Evolutionary conservation across 148 eudicot genomes (phyloP).

Genomic region (Heliosperma pusillum): DNA sequence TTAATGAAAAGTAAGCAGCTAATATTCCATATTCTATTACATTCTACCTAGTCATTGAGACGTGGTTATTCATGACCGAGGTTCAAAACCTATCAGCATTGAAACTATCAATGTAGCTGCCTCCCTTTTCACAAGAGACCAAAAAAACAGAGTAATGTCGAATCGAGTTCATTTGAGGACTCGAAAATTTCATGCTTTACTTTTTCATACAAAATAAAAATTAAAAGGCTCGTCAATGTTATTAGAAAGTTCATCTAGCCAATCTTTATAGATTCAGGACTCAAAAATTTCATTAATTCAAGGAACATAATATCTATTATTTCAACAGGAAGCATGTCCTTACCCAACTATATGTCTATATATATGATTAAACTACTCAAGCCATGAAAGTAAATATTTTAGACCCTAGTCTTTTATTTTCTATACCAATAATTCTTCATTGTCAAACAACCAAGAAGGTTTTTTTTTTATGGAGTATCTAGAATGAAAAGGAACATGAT

Average conservation of each 20-base stretch:
- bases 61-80: not conserved
- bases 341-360: no score
- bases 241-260: no score
- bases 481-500: not conserved
- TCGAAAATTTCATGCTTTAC: no score
- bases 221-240: no score
- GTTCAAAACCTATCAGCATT: not conserved
- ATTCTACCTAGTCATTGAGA: not conserved
- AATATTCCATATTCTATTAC: not conserved
- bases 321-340: no score
- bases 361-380: no score
- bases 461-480: not conserved
- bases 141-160: not conserved
- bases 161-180: not conserved
- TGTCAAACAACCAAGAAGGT: not conserved
- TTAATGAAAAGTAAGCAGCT: not conserved
- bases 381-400: no score
- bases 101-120: not conserved
- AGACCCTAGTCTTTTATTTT: no score
- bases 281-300: no score
- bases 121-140: not conserved
- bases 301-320: no score
- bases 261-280: no score
- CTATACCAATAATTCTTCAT: not conserved
- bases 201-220: no score